phyloP scores from a whole-genome alignment of 495 filamentous ascomycete genomes.

The Apodospora peruviana region DNA sequence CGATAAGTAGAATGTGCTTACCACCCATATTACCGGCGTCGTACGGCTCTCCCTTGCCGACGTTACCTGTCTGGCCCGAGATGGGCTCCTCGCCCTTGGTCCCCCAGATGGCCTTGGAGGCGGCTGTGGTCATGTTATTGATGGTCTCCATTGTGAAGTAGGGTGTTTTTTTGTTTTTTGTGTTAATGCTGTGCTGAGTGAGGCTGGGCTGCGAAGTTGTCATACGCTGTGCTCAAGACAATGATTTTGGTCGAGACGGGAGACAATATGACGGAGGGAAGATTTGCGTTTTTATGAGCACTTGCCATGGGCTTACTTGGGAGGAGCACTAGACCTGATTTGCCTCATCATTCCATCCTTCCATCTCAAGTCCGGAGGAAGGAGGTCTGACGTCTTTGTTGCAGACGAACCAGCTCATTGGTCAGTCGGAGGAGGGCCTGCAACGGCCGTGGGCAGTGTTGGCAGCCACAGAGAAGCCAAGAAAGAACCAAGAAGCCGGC shows the following conservation, averaged over 20 bases:
- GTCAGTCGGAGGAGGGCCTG: not conserved
- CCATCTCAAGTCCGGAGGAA: not conserved
- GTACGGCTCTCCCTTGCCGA: slow-evolving; percentile 52
- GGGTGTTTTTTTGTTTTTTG: not conserved
- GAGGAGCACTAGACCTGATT: not conserved
- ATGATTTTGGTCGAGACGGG: too few relatives aligned
- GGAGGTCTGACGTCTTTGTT: slow-evolving; percentile 18
- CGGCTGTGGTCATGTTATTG: slow-evolving; percentile 40
- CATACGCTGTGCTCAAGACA: too few relatives aligned
- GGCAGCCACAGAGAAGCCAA: not conserved
- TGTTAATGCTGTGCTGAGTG: not conserved
- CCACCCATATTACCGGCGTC: slow-evolving; percentile 52
- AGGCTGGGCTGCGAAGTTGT: too few relatives aligned
- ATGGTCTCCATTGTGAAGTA: slow-evolving; percentile 47
- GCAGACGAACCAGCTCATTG: not conserved
- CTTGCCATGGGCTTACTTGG: too few relatives aligned
- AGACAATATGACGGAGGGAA: not conserved
- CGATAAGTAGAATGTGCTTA: slow-evolving; percentile 10
- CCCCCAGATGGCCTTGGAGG: slow-evolving; percentile 48
- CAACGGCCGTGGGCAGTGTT: too few relatives aligned
- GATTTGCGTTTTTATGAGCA: not conserved
- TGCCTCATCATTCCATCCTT: not conserved
- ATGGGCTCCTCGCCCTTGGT: slow-evolving; percentile 44
- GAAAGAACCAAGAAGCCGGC: too few relatives aligned
- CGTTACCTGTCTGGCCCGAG: slow-evolving; percentile 47